Conservation (phyloP, 139 green algal species). For the Microglena sp. region DNA sequence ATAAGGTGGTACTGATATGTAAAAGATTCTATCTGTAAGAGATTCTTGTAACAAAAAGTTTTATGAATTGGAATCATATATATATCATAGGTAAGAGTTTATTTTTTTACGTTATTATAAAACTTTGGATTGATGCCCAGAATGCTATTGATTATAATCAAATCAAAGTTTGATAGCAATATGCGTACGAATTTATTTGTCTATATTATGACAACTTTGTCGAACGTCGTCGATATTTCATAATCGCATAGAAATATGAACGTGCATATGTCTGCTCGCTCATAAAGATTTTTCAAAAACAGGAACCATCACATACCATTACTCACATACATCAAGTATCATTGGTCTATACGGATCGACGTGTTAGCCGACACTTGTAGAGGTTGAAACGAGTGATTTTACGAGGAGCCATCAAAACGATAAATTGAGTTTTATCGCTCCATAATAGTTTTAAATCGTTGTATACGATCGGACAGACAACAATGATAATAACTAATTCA, state of each 20-base stretch:
- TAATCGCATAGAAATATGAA: neutral
- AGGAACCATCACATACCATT: slow-evolving; percentile 3
- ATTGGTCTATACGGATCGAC: slow-evolving; percentile 58
- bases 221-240: no score
- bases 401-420: slow-evolving; percentile 27
- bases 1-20: no score
- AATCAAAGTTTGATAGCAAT: slow-evolving; percentile 23
- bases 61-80: no score
- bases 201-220: no score
- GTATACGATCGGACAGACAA: slow-evolving; percentile 47
- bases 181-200: no score
- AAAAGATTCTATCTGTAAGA: no score
- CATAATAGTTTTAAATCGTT: slow-evolving; percentile 56
- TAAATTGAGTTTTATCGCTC: neutral
- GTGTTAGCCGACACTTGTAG: slow-evolving; percentile 40
- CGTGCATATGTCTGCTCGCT: slow-evolving; percentile 2
- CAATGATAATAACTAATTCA: slow-evolving; percentile 33
- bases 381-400: slow-evolving; percentile 47
- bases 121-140: slow-evolving; percentile 11
- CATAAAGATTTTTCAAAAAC: slow-evolving; percentile 11
- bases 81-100: no score
- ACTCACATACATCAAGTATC: slow-evolving; percentile 38
- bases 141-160: slow-evolving; percentile 8
- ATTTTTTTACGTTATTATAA: no score
- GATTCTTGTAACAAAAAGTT: no score